Evolutionary conservation across 2,329 filamentous ascomycete genomes (phyloP).

Genomic region (Xylariaceae sp.): DNA sequence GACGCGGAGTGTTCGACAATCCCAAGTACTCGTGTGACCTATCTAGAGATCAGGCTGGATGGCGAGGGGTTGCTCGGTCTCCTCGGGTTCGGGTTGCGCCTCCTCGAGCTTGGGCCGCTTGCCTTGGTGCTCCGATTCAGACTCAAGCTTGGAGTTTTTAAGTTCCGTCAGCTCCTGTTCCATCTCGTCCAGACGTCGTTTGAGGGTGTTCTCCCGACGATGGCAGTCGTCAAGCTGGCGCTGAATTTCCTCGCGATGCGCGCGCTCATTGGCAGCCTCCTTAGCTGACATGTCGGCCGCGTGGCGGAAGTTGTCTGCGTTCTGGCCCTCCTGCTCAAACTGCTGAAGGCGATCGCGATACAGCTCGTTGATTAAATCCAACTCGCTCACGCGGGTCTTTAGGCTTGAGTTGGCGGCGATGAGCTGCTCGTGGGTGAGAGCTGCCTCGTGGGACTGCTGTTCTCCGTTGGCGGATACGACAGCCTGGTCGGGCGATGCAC

Average conservation of each 20-base stretch:
- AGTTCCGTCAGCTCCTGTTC: conserved; percentile 51
- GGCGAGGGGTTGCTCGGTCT: conserved; percentile 17
- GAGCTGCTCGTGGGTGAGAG: conserved; percentile 76
- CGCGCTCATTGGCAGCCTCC: conserved; percentile 54
- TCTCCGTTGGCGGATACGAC: conserved; percentile 52
- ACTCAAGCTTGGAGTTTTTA: conserved; percentile 25
- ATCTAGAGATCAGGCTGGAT: conserved; percentile 17
- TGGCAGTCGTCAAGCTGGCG: conserved; percentile 72
- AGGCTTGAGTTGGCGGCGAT: conserved; percentile 76
- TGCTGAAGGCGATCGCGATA: conserved; percentile 74
- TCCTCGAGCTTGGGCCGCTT: conserved; percentile 26
- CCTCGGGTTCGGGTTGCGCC: conserved; percentile 11
- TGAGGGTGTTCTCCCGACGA: conserved; percentile 74
- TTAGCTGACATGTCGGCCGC: conserved; percentile 50
- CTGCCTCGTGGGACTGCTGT: conserved; percentile 62
- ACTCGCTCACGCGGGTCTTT: conserved; percentile 92
- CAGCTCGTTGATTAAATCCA: conserved; percentile 89
- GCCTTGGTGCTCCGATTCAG: conserved; percentile 23
- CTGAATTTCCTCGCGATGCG: conserved; percentile 48
- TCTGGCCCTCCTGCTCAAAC: conserved; percentile 72
- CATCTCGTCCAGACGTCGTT: conserved; percentile 75
- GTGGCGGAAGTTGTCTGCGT: conserved; percentile 49
- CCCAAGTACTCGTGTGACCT: neutral
- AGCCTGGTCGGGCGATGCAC: conserved; percentile 50
- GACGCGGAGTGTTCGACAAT: neutral